Percentiles rank a stretch among this genome's conserved stretches.
Evolutionary conservation across 176 grass and related monocot genomes (phyloP).

Genomic region (Eleusine coracana): DNA sequence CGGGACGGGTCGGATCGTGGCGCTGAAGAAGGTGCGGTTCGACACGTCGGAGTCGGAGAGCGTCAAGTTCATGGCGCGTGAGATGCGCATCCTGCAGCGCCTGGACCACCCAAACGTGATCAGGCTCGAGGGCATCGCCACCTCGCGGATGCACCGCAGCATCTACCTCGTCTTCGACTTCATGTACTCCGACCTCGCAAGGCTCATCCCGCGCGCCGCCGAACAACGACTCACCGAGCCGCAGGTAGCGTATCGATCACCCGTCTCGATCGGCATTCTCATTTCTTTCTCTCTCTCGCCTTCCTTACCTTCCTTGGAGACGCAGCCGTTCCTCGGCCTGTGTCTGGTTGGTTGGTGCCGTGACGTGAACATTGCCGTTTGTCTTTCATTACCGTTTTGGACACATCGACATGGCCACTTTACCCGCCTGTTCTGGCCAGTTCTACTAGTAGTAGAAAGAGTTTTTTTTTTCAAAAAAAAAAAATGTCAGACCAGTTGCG

Average conservation of each 20-base stretch:
- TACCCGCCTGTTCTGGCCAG: not conserved
- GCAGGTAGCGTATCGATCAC: conserved; percentile 33
- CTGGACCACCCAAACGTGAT: conserved; percentile 78
- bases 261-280: too few species aligned
- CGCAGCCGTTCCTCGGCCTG: not conserved
- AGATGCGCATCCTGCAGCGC: conserved; percentile 54
- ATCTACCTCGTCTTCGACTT: conserved; percentile 81
- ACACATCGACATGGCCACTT: not conserved
- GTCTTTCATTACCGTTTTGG: not conserved
- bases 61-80: conserved; percentile 60
- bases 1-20: conserved; percentile 57
- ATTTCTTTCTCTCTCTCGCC: not conserved
- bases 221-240: conserved; percentile 48
- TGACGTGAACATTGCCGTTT: not conserved
- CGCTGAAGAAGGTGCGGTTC: conserved; percentile 70
- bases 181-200: conserved; percentile 67
- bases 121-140: conserved; percentile 66
- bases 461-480: not conserved
- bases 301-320: not conserved
- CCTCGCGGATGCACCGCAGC: conserved; percentile 80
- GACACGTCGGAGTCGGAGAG: conserved; percentile 73
- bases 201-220: conserved; percentile 35
- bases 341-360: not conserved
- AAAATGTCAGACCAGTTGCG: not conserved
- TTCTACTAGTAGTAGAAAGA: not conserved